A percentile compares a stretch with the other conserved stretches of the same genome.
These are phyloP conservation scores for Pedinophyceae sp. DNA, from an alignment of 139 green algal genomes.

Conservation along the genomic window DNA sequence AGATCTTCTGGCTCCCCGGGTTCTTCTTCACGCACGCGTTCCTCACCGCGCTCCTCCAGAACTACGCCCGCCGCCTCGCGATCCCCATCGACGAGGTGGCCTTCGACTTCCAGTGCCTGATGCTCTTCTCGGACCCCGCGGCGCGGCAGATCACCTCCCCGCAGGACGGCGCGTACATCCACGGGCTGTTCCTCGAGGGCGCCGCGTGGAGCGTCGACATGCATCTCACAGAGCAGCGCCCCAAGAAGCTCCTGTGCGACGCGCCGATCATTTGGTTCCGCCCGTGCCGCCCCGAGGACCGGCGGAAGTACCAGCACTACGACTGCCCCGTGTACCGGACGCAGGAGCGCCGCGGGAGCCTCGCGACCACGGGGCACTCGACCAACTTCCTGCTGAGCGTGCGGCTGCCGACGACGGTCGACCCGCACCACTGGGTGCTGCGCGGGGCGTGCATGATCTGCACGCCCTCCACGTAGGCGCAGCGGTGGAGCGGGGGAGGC, in stretches of 20 bases:
- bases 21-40: slow-evolving; percentile 78
- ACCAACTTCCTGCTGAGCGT: slow-evolving; percentile 46
- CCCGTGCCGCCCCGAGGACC: neutral
- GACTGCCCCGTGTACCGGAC: slow-evolving; percentile 4
- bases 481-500: no score
- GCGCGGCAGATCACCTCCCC: neutral
- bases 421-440: slow-evolving; percentile 15
- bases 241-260: slow-evolving; percentile 12
- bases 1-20: slow-evolving; percentile 53
- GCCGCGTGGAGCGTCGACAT: slow-evolving; percentile 12
- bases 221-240: slow-evolving; percentile 11
- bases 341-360: slow-evolving; percentile 21
- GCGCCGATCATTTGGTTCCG: slow-evolving; percentile 17
- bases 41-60: slow-evolving; percentile 37
- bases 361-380: slow-evolving; percentile 62
- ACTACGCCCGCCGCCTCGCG: slow-evolving; percentile 47
- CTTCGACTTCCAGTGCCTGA: slow-evolving; percentile 12
- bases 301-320: neutral
- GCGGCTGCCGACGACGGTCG: slow-evolving; percentile 9
- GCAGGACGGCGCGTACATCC: slow-evolving; percentile 9
- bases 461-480: no score
- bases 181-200: slow-evolving; percentile 41
- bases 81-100: slow-evolving; percentile 57
- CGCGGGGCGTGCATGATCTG: slow-evolving; percentile 16
- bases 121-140: neutral